Conservation (phyloP, 305 asterid species). For the Fraxinus velutina region DNA sequence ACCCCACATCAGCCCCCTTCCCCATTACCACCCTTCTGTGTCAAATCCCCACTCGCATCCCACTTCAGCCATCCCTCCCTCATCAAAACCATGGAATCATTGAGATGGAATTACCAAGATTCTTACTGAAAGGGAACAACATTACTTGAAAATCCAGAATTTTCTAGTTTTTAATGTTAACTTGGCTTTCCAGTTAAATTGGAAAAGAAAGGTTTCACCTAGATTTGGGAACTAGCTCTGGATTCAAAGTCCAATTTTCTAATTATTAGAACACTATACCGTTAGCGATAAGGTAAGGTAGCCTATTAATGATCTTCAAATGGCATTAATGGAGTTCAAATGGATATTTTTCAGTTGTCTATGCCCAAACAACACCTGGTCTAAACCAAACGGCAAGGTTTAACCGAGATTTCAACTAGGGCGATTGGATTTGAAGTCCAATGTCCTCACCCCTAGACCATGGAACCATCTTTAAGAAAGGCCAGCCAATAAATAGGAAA, state of each 20-base stretch:
- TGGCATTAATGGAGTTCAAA: background rate
- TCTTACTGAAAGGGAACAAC: background rate
- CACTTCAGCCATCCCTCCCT: background rate
- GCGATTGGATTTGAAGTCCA: background rate
- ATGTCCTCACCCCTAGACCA: slow-evolving; percentile 27
- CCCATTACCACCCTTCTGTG: background rate
- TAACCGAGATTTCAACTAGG: background rate
- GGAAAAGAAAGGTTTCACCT: background rate
- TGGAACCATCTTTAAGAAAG: background rate
- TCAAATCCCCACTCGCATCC: background rate
- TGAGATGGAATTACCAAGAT: background rate
- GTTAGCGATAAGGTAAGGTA: background rate
- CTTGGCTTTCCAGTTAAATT: background rate
- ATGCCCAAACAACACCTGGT: background rate
- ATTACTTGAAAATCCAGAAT: background rate
- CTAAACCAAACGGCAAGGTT: background rate
- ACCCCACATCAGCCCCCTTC: background rate
- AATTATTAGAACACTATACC: background rate
- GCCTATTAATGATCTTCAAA: background rate
- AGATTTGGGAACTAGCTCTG: background rate
- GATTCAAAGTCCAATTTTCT: background rate
- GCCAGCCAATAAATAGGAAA: background rate
- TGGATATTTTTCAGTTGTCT: background rate
- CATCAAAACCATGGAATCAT: background rate
- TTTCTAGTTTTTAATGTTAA: background rate